phyloP scores from a whole-genome alignment of 495 filamentous ascomycete species.

The Talaromyces ruber region DNA sequence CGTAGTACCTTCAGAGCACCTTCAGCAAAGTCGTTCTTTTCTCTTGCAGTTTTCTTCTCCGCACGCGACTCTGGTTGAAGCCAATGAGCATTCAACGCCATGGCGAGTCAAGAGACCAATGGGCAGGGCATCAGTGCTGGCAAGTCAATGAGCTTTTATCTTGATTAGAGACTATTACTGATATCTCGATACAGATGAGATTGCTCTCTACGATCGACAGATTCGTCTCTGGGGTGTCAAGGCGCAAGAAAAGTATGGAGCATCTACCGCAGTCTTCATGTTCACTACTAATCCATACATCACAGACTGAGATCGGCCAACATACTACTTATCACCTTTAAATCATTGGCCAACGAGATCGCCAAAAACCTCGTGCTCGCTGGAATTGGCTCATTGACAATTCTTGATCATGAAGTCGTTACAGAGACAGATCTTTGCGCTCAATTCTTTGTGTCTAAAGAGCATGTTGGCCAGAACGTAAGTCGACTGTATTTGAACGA shows the following conservation, averaged over 20 bases:
- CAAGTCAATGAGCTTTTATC: conserved; percentile 10
- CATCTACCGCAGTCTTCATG: background rate
- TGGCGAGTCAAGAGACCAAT: conserved; percentile 8
- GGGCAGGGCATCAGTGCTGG: conserved; percentile 45
- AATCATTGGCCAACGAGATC: conserved; percentile 87
- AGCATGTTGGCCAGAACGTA: conserved; percentile 70
- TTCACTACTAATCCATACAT: background rate
- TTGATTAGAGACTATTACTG: background rate
- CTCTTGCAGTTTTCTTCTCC: background rate
- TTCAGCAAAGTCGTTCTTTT: background rate
- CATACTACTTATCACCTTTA: conserved; percentile 81
- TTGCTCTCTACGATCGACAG: conserved; percentile 95
- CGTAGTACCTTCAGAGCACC: background rate
- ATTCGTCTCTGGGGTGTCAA: conserved; percentile 98
- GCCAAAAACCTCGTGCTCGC: conserved; percentile 97
- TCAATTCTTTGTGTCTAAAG: conserved; percentile 78
- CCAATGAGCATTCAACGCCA: background rate
- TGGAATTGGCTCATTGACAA: conserved; percentile 84
- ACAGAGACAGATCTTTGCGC: conserved; percentile 75
- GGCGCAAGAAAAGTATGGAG: conserved; percentile 67
- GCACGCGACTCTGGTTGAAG: background rate
- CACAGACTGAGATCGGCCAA: conserved; percentile 77
- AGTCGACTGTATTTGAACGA: conserved; percentile 4
- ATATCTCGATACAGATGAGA: conserved; percentile 59
- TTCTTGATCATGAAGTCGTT: conserved; percentile 73